Base-by-base conservation (phyloP, 306 rosid genomes). In the Pterocarpus santalinus region DNA sequence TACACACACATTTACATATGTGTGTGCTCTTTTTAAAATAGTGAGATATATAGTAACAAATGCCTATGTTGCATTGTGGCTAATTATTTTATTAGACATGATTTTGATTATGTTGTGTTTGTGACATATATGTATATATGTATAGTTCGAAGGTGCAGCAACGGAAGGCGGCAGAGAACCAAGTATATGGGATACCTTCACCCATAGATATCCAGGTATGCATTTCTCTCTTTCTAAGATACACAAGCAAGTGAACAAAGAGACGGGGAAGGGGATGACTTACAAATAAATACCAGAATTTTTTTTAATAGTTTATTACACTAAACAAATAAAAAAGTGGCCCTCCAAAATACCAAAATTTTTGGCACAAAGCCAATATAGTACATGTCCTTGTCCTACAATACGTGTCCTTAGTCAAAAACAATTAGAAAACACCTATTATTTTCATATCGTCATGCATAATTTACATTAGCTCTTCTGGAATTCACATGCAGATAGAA, bases 111-210 rank as follows among this genome's bases (percentile, higher is more conserved):
- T 41, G 34, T 28, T 34, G 16, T 80, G 34, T 38, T 22, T 51
- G 14, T 72, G 28, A 22, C 28, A 55, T 36, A 28, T 35, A 2
- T 69, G 28, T 22, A 36, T 44, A 39, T 41, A 10, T 14, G 41
- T 69, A 36, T 35, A 91, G 86, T 89, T 69, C 9, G 93, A 89
- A 79, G 96, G 93, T 49, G 90, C 87, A 69, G 90, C 90, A 51
- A 78, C 28, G 1, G 85, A 86, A 46, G 89, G 81, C 61, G 93
- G 93, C 6, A 86, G 80, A 84, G 93, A 90, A 39, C 85, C 89
- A 39, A 86, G 87, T 71, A 81, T 89, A 64, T 91, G 28, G 28
- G 28, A 22, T 22, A 22, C 28, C 28, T 22, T 22, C 28, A 22
- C 28, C 28, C 28, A 22, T 67, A 76, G 65, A 52, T 52, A 78